Conservation (phyloP, 2,329 filamentous ascomycete species). For the Paracorniculantispora psalliotae region DNA sequence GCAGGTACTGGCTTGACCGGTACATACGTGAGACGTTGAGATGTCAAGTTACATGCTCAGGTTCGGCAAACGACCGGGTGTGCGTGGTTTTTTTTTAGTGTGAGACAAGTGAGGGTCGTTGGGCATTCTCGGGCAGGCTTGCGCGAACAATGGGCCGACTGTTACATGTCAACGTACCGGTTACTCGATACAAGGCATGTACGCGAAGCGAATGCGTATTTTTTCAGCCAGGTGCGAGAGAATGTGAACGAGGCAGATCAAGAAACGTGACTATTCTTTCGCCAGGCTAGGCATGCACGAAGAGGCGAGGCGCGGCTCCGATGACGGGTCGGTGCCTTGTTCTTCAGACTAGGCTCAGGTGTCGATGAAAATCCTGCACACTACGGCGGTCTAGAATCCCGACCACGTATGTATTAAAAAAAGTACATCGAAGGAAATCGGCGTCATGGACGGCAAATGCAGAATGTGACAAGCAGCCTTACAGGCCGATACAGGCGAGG, state of each 20-base stretch:
- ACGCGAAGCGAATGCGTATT: not conserved
- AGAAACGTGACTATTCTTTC: not conserved
- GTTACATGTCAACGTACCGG: not conserved
- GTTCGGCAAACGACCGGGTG: not conserved
- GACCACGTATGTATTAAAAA: not conserved
- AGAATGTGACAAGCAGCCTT: not conserved
- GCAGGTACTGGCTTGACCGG: too few species aligned
- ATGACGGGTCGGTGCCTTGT: not conserved
- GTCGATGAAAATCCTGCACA: not conserved
- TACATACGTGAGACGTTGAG: not conserved
- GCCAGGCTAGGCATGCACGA: not conserved
- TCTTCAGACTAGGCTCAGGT: not conserved
- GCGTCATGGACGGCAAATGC: not conserved
- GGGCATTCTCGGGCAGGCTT: not conserved
- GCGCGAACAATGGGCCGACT: not conserved
- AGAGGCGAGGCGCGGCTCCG: not conserved
- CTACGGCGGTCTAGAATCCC: not conserved
- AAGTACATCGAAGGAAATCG: not conserved
- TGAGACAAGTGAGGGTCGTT: slow-evolving; percentile 1
- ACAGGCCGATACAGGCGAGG: not conserved
- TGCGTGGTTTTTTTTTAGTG: not conserved
- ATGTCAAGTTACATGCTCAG: not conserved
- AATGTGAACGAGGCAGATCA: not conserved
- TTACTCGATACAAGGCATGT: not conserved
- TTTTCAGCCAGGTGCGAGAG: not conserved